A percentile compares a stretch with the other conserved stretches of the same genome.
These are phyloP conservation scores for Ceratocystis ficicola DNA, from an alignment of 2,329 filamentous ascomycete genomes.

Conservation along the genomic window DNA sequence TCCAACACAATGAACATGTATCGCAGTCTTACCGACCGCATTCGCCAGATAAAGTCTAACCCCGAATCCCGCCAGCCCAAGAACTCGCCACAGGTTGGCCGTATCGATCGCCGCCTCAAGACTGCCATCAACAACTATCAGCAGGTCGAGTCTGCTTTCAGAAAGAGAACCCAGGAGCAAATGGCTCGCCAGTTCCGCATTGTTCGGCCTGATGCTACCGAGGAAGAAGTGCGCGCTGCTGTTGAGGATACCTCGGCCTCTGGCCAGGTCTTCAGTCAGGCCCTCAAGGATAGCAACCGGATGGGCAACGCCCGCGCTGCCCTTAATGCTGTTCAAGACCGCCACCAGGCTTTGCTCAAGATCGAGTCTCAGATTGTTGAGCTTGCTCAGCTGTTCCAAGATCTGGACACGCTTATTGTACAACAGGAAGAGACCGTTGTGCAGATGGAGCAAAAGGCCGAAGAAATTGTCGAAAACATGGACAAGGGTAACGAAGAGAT, in stretches of 20 bases:
- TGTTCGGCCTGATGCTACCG: conserved; percentile 67
- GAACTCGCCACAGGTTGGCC: conserved; percentile 70
- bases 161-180: conserved; percentile 67
- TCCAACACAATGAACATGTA: conserved; percentile 75
- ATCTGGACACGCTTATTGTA: conserved; percentile 73
- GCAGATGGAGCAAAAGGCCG: conserved; percentile 74
- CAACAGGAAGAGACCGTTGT: conserved; percentile 72
- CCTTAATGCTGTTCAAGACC: conserved; percentile 65
- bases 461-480: conserved; percentile 74
- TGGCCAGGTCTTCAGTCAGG: conserved; percentile 77
- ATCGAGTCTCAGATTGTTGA: conserved; percentile 86
- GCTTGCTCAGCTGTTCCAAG: conserved; percentile 74
- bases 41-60: conserved; percentile 71
- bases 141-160: conserved; percentile 65
- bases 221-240: conserved; percentile 64
- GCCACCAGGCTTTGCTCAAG: conserved; percentile 79
- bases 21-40: conserved; percentile 62
- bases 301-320: conserved; percentile 70
- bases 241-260: conserved; percentile 55
- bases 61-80: conserved; percentile 60
- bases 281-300: conserved; percentile 68
- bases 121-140: conserved; percentile 72
- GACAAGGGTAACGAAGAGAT: conserved; percentile 78
- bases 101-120: conserved; percentile 68
- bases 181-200: conserved; percentile 85